Conservation (phyloP, 306 rosid genomes). For the Casuarina cunninghamiana region DNA sequence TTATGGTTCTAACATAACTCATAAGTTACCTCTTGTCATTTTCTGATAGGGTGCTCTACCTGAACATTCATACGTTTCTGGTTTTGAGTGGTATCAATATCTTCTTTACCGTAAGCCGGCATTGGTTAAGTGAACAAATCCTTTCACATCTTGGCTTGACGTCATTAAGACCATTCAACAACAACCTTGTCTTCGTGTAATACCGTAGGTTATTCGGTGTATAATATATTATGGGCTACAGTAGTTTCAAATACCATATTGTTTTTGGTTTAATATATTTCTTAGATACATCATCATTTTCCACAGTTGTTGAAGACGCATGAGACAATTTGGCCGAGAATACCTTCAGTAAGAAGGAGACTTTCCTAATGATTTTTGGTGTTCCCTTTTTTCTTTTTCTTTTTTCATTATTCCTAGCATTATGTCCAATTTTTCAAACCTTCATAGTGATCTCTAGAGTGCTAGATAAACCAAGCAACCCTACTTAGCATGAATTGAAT, state of each 20-base stretch:
- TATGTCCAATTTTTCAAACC: background rate
- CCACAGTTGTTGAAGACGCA: too few relatives aligned
- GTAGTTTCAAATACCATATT: too few relatives aligned
- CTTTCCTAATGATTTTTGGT: background rate
- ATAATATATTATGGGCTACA: too few relatives aligned
- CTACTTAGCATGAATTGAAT: too few relatives aligned
- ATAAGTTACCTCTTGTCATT: background rate
- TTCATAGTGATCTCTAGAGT: background rate
- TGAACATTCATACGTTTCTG: background rate
- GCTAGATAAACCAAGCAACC: background rate
- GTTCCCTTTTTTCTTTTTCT: background rate
- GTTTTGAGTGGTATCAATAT: background rate
- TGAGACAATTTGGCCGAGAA: too few relatives aligned
- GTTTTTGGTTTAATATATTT: too few relatives aligned
- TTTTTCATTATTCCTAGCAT: background rate
- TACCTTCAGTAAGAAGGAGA: background rate
- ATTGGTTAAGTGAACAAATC: background rate
- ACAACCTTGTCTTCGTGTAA: too few relatives aligned
- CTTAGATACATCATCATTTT: too few relatives aligned
- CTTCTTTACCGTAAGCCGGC: background rate
- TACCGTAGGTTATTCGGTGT: too few relatives aligned
- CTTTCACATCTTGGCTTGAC: too few relatives aligned
- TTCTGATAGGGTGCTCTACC: background rate
- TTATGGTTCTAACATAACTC: background rate
- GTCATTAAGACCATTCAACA: too few relatives aligned